Percentiles rank a stretch among this genome's conserved stretches.
Conservation (phyloP, 768 basidiomycete species). For the Antrodiella citrinella region DNA sequence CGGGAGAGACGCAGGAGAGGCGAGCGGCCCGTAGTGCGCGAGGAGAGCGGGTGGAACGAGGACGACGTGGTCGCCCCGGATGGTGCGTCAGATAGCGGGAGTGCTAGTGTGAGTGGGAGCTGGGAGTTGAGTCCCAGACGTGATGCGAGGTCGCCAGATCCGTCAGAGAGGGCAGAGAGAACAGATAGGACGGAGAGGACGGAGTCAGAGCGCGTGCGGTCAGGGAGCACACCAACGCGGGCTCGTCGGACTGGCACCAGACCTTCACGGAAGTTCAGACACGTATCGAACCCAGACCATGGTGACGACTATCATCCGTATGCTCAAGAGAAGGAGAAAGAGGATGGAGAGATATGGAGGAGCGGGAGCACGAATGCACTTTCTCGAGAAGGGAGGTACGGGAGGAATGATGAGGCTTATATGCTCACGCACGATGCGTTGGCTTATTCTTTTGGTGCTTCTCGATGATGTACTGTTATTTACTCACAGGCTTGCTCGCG, state of each 20-base stretch:
- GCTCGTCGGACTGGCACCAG: background rate
- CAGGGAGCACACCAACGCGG: background rate
- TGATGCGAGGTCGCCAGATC: background rate
- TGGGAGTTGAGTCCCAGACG: constrained; percentile 10
- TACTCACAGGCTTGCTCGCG: background rate
- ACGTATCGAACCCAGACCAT: background rate
- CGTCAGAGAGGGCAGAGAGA: constrained; percentile 3
- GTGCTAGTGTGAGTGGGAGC: constrained; percentile 10
- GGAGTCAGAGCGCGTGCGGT: constrained; percentile 2
- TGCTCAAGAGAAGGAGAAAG: background rate
- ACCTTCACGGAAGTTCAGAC: background rate
- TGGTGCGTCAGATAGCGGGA: constrained; percentile 12
- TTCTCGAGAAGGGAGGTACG: background rate
- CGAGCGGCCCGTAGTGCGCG: too few relatives aligned
- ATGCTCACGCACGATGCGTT: constrained; percentile 11
- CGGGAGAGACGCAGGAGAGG: constrained; percentile 22
- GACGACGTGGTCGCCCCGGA: constrained; percentile 4
- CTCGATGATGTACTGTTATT: background rate
- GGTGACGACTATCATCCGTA: background rate
- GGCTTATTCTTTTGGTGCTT: constrained; percentile 9
- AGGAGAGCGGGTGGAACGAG: constrained; percentile 1
- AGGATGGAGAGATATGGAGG: too few relatives aligned
- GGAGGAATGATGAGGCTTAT: constrained; percentile 7
- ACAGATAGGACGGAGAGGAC: constrained; percentile 7
- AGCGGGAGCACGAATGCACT: background rate